Conservation (phyloP, 2,329 filamentous ascomycete genomes). For the Dactylellina sp. region DNA sequence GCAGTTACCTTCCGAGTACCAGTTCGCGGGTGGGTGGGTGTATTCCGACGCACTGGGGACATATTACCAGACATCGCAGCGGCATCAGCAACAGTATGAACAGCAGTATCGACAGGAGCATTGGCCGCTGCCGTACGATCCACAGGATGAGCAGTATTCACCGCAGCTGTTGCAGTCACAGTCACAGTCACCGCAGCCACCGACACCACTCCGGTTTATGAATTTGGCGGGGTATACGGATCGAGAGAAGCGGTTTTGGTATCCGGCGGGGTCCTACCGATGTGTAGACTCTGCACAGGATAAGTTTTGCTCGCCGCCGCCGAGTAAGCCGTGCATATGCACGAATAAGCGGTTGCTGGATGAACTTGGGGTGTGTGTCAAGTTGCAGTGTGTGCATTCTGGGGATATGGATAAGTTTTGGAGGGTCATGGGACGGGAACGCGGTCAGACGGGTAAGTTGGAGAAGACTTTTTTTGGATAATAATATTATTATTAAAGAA, state of each 20-base stretch:
- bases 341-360: conserved; percentile 38
- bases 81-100: conserved; percentile 21
- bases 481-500: no score
- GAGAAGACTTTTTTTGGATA: background rate
- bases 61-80: conserved; percentile 9
- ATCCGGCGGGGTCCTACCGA: conserved; percentile 28
- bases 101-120: conserved; percentile 15
- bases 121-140: background rate
- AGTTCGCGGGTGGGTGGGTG: background rate
- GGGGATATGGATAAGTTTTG: conserved; percentile 56
- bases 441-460: conserved; percentile 26
- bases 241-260: conserved; percentile 26
- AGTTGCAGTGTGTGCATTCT: conserved; percentile 52
- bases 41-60: background rate
- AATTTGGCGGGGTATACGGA: conserved; percentile 45
- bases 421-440: conserved; percentile 53
- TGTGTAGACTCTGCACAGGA: conserved; percentile 1
- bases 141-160: background rate
- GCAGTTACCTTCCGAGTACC: no score
- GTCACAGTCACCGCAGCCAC: background rate
- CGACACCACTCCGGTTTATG: conserved; percentile 33
- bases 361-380: conserved; percentile 41
- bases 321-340: conserved; percentile 22
- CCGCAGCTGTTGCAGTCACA: background rate
- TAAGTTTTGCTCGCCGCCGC: background rate